Evolutionary conservation across 208 protist genomes (phyloP).

Genomic region (Porcisia deanei): DNA sequence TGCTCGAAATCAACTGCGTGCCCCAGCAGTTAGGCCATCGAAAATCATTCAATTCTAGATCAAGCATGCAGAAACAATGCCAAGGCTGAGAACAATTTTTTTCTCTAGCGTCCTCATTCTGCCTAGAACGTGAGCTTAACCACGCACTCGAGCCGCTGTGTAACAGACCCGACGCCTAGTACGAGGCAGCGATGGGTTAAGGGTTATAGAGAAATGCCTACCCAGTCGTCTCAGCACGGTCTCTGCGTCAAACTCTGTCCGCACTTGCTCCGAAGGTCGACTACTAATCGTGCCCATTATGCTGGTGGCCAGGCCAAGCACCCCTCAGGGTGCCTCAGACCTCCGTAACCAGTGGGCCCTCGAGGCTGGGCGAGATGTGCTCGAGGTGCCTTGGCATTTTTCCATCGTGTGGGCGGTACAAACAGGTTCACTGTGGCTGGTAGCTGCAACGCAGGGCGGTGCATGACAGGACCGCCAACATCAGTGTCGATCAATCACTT

Average conservation of each 20-base stretch:
- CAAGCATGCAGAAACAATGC: slow-evolving; percentile 7
- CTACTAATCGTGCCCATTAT: neutral
- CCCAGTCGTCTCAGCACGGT: neutral
- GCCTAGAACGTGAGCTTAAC: neutral
- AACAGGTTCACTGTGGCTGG: slow-evolving; percentile 5
- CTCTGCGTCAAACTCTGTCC: neutral
- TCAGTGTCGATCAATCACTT: neutral
- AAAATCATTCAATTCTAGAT: slow-evolving; percentile 5
- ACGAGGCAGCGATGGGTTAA: neutral
- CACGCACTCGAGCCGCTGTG: neutral
- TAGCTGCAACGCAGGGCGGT: too few species aligned
- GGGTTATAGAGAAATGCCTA: neutral
- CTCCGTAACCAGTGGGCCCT: too few species aligned
- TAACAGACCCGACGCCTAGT: neutral
- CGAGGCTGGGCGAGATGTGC: too few species aligned
- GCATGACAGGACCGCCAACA: neutral
- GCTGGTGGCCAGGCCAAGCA: neutral
- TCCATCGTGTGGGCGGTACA: neutral
- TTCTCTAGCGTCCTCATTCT: neutral
- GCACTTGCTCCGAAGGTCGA: neutral
- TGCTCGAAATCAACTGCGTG: neutral
- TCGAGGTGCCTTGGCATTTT: too few species aligned
- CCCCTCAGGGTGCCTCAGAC: too few species aligned
- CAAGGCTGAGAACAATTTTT: neutral
- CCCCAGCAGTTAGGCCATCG: neutral